Base-by-base conservation (phyloP, 768 basidiomycete species). In the Mycena polygramma region DNA sequence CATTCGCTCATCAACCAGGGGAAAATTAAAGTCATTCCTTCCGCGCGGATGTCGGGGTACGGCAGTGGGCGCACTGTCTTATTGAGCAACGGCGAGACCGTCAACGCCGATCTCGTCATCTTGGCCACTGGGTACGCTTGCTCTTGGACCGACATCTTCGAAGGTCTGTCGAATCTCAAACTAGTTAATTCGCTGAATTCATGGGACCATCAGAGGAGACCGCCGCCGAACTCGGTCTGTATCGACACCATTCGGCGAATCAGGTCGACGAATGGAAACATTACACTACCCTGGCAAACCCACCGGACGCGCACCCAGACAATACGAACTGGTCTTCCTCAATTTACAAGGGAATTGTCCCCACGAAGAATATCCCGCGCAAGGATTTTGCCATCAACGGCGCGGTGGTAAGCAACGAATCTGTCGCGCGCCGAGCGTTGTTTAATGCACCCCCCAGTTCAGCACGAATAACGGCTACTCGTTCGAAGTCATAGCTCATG, bases 301-400 rank as follows among this genome's bases (percentile, higher is more conserved):
- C 87, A 1, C 88, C 87, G 0, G 57, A 76, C 0, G 36, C 76
- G 0, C 81, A 80, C 57, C 76, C 81, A 0, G 77, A 77, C 5
- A 76, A 73, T 6, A 75, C 79, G 8, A 80, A 82, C 39, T 85
- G 82, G 83, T 77, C 83, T 2, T 83, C 87, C 0, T 86, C 86
- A 1, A 81, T 92, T 4, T 89, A 91, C 75, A 85, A 90, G 19
- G 90, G 90, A 8, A 72, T 92, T 2, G 84, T 92, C 8, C 91
- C 91, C 0, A 87, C 86, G 2, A 88, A 86, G 73, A 90, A 89
- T 70, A 85, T 92, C 54, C 24, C 75, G 3, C 79, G 79, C 2
- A 80, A 86, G 15, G 90, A 92, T 74, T 89, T 92, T 70, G 91
- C 89, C 0, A 84, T 91, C 58, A 90, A 88, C 45, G 91, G 90